Evolutionary conservation across 2,329 filamentous ascomycete species (phyloP).

Genomic region (Diaporthe caulivora): DNA sequence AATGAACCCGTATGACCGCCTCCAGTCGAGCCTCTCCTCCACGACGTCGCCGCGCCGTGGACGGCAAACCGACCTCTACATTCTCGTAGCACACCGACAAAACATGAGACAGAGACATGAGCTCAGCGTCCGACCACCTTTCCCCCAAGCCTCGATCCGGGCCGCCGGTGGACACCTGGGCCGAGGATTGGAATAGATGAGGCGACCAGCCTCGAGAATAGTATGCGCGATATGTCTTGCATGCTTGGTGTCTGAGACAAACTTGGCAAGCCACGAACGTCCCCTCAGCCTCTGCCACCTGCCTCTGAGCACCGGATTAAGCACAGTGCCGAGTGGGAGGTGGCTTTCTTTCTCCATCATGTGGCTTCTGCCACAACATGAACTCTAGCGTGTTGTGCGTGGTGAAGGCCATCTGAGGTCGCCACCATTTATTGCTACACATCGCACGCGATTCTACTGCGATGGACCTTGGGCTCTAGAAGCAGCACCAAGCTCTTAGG

Average conservation of each 20-base stretch:
- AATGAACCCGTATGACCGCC: not conserved
- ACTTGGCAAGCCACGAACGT: constrained; percentile 7
- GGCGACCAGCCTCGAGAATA: not conserved
- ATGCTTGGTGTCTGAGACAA: constrained; percentile 1
- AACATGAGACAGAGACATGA: not conserved
- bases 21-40: not conserved
- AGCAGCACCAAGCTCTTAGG: not conserved
- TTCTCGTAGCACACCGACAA: not conserved
- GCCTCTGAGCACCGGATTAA: not conserved
- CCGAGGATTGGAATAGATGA: not conserved
- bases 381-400: not conserved
- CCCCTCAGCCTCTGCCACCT: constrained; percentile 4
- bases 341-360: not conserved
- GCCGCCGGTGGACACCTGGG: not conserved
- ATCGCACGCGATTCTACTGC: too few species aligned
- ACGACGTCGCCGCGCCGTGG: too few species aligned
- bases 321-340: not conserved
- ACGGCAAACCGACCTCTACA: not conserved
- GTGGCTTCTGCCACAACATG: not conserved
- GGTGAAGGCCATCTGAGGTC: not conserved
- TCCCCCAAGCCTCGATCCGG: not conserved
- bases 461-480: not conserved
- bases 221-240: not conserved
- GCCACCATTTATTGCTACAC: not conserved
- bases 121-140: not conserved